Evolutionary conservation across 306 rosid species (phyloP), one percentile per base, ranked within the genome.

Genomic region (Cucumis melo): DNA sequence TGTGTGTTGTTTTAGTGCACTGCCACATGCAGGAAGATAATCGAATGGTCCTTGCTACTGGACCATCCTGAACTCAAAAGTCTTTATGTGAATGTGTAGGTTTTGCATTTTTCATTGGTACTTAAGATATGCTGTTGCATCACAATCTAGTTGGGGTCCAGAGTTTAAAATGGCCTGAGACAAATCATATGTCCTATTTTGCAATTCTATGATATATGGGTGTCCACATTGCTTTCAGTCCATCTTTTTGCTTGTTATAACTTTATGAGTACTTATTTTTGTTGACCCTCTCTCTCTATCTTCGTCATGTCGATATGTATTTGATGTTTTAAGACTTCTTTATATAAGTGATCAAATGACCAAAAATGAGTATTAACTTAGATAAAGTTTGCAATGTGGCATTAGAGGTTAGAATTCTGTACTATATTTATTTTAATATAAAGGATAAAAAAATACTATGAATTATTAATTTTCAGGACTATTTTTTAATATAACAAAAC

Each of bases 91-190:
- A 38, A 16, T 38, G n/a, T 27, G 73, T 65, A 71, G 75, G 75
- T 13, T 12, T 46, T 44, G 39, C 38, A 21, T 13, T 17, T 63
- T 63, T 63, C 23, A 19, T 64, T 17, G 15, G n/a, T 64, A 9
- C 58, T 46, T 71, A 2, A 42, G 76, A 42, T 68, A 21, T 68
- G 12, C 38, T 21, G 58, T 23, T 46, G 76, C 39, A 46, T 71
- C 41, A 27, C 24, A 72, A 50, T 72, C 60, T 8, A 72, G 16
- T 72, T 72, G 76, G 76, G 76, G 76, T 50, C 76, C 76, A 48
- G 39, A 72, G 44, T 48, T 23, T 9, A 48, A 50, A 44, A 44
- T 23, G 39, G 38, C 58, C 24, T 14, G 23, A 3, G 15, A 29
- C 39, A 72, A 50, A 50, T 72, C 76, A 72, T 72, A 46, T 50